Conservation (phyloP, 2,329 filamentous ascomycete genomes). For the Pseudonectria buxi region DNA sequence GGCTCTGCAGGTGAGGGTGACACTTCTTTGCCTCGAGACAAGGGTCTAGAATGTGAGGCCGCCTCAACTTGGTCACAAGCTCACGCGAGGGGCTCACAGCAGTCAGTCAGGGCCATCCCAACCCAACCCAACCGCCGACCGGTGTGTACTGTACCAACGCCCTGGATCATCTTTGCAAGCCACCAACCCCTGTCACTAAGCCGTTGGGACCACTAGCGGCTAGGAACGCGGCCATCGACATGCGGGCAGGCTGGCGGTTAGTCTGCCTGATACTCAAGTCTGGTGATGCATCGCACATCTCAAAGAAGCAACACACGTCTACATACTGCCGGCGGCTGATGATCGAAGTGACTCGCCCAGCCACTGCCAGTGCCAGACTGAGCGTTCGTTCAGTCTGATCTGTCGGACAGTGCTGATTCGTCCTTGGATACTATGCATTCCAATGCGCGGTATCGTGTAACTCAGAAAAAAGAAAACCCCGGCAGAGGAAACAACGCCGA, state of each 20-base stretch:
- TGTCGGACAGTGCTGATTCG: no score
- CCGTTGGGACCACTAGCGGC: not conserved
- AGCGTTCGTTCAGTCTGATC: no score
- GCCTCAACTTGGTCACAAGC: constrained; percentile 14
- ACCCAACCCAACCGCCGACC: constrained; percentile 16
- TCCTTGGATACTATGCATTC: no score
- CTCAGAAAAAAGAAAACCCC: constrained; percentile 2
- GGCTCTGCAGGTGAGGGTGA: constrained; percentile 7
- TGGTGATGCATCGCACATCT: no score
- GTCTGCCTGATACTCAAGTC: no score
- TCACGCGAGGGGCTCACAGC: constrained; percentile 3
- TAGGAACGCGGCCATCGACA: no score
- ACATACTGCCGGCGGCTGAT: no score
- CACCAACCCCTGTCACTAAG: constrained; percentile 7
- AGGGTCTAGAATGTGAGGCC: constrained; percentile 15
- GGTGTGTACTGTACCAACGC: constrained; percentile 12
- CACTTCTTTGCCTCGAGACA: constrained; percentile 15
- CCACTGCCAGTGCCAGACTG: no score
- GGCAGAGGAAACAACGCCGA: constrained; percentile 3
- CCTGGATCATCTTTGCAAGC: constrained; percentile 13
- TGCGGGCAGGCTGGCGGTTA: no score
- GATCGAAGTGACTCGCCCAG: no score
- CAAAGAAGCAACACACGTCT: no score
- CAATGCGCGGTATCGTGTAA: constrained; percentile 3
- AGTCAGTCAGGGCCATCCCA: no score